Base-by-base conservation (phyloP, 306 rosid species). In the Dryas alaskensis region DNA sequence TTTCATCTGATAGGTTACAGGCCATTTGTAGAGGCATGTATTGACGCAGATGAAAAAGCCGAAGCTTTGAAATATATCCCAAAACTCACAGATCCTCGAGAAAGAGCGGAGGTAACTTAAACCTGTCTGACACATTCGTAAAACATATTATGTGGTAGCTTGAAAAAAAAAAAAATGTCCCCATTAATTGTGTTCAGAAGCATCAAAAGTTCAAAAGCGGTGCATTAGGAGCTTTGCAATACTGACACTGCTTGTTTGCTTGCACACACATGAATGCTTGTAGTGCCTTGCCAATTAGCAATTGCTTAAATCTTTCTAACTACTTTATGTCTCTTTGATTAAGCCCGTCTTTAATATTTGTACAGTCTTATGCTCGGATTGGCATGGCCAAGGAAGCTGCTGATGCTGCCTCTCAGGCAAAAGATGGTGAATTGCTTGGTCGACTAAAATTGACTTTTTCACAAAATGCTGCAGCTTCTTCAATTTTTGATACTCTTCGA, bases 311-410 rank as follows among this genome's bases (percentile, higher is more conserved):
- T 42, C 10, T 50, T 50, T 40, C 42, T 10, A 40, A 4, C 22
- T 17, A 10, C 7, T 31, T 25, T 12, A 14, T 53, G 4, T 19
- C 16, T 37, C 59, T 63, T 79, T 62, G n/a, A 40, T 47, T 77
- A 70, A 76, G 31, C 48, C 46, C 2, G 45, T 17, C 47, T 77
- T 60, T 65, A 16, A 59, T 68, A 40, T 17, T 25, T 84, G 73
- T 79, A 67, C 89, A 94, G 98, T 81, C 98, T 49, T 94, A 89
- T 82, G 98, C 94, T 60, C 92, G 97, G 72, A 89, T 94, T 68
- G 96, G 95, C 84, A 86, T 89, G 99, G 95, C 93, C 44, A 94
- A 92, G 86, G 99, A 92, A 92, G 99, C 99, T 17, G 97, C 95
- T 0, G 96, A 94, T 79, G 97, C 99, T 73, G 99, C 99, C 67